These are phyloP conservation scores for Grammothele lineata DNA, from an alignment of 768 basidiomycete species.

Conservation along the genomic window DNA sequence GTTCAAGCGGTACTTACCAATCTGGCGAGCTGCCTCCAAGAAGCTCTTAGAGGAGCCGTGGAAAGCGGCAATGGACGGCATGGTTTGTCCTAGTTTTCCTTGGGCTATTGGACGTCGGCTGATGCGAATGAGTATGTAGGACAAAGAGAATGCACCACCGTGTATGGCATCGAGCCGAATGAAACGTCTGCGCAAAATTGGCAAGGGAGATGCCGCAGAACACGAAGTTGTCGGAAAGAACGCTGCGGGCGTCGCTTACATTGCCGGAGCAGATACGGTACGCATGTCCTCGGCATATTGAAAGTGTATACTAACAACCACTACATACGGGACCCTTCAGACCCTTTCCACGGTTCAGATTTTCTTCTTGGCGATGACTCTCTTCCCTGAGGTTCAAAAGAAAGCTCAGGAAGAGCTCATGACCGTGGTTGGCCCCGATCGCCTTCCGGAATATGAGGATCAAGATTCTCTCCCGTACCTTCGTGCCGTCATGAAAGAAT, in stretches of 20 bases:
- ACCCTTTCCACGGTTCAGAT: constrained; percentile 22
- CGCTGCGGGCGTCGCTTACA: neutral
- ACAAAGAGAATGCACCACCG: neutral
- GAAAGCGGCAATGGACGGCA: constrained; percentile 10
- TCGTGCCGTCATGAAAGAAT: constrained; percentile 23
- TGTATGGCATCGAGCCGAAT: constrained; percentile 1
- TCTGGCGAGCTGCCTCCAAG: constrained; percentile 12
- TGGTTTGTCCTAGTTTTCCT: neutral
- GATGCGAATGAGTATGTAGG: neutral
- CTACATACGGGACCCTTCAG: too few species aligned
- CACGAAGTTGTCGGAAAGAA: neutral
- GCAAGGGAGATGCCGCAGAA: neutral
- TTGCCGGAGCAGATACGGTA: constrained; percentile 57
- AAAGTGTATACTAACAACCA: too few species aligned
- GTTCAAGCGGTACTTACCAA: constrained; percentile 19
- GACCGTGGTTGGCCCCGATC: constrained; percentile 20
- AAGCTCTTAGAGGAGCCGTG: constrained; percentile 20
- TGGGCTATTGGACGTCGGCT: too few species aligned
- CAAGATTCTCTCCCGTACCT: constrained; percentile 20
- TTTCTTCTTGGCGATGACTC: constrained; percentile 29
- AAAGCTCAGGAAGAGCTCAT: constrained; percentile 27
- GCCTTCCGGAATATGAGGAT: constrained; percentile 25
- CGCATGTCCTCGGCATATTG: too few species aligned
- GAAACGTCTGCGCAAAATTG: neutral
- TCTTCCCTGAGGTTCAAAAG: constrained; percentile 22